Percentiles rank a stretch among this genome's conserved stretches.
Evolutionary conservation across 106 monocot species (phyloP).

Genomic region (Dendrobium officinale): DNA sequence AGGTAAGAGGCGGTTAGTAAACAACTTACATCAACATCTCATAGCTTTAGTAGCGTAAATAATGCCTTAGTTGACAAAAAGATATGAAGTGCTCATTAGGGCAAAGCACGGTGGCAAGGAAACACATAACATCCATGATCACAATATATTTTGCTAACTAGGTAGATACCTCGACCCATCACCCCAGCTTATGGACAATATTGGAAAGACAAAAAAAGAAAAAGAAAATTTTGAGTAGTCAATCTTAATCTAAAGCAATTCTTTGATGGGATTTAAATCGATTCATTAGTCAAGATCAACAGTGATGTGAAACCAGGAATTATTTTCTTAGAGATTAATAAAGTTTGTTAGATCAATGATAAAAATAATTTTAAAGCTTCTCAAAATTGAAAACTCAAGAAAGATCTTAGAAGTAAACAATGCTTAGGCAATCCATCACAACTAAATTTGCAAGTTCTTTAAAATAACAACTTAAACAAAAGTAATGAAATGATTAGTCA

Average conservation of each 20-base stretch:
- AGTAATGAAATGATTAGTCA: no score
- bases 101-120: background rate
- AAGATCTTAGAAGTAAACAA: no score
- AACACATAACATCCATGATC: background rate
- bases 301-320: no score
- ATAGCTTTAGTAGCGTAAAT: background rate
- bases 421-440: no score
- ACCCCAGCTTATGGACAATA: background rate
- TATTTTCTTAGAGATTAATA: no score
- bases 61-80: background rate
- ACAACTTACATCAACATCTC: background rate
- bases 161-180: background rate
- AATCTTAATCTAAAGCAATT: background rate
- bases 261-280: background rate
- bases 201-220: background rate
- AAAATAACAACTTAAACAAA: no score
- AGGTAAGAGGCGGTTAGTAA: background rate
- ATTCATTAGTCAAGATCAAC: background rate
- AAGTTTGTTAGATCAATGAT: no score
- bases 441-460: no score
- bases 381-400: no score
- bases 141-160: background rate
- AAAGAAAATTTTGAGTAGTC: background rate
- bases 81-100: background rate
- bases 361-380: no score